Evolutionary conservation across 352 stramenopile species (phyloP).

Genomic region (Globisporangium radiosum): DNA sequence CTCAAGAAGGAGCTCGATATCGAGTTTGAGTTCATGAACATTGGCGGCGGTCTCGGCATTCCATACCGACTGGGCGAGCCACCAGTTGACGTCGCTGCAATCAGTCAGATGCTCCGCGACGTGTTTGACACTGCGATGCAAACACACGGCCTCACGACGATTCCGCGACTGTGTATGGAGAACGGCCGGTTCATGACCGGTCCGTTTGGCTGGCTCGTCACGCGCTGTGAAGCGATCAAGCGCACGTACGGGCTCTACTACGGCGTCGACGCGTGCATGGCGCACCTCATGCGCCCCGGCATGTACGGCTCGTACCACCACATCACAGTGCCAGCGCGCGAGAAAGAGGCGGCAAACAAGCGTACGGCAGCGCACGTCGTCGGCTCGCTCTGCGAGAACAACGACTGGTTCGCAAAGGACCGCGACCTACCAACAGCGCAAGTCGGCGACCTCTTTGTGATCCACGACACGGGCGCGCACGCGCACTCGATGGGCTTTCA

Average conservation of each 20-base stretch:
- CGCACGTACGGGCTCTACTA: slow-evolving; percentile 83
- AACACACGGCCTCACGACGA: slow-evolving; percentile 45
- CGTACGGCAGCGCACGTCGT: slow-evolving; percentile 59
- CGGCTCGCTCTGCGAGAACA: slow-evolving; percentile 87
- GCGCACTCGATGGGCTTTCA: slow-evolving; percentile 91
- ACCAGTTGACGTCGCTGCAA: slow-evolving; percentile 55
- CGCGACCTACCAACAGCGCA: slow-evolving; percentile 54
- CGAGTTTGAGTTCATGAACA: slow-evolving; percentile 90
- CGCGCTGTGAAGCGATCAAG: slow-evolving; percentile 83
- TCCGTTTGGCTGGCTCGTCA: slow-evolving; percentile 82
- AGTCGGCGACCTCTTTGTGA: slow-evolving; percentile 86
- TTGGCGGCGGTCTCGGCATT: slow-evolving; percentile 83
- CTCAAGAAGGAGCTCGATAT: slow-evolving; percentile 78
- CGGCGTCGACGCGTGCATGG: slow-evolving; percentile 86
- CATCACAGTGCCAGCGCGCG: slow-evolving; percentile 69
- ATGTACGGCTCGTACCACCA: slow-evolving; percentile 90
- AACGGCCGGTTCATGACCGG: slow-evolving; percentile 88
- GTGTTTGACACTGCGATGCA: slow-evolving; percentile 76
- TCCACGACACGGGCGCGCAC: slow-evolving; percentile 87
- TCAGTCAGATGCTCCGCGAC: slow-evolving; percentile 68
- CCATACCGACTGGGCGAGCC: slow-evolving; percentile 77
- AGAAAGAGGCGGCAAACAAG: slow-evolving; percentile 26
- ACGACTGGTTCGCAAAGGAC: slow-evolving; percentile 90
- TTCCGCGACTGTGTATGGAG: slow-evolving; percentile 83
- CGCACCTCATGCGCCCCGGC: slow-evolving; percentile 85